Evolutionary conservation across 192 early-diverging fungal genomes (phyloP).

Genomic region (Coemansia sp.): DNA sequence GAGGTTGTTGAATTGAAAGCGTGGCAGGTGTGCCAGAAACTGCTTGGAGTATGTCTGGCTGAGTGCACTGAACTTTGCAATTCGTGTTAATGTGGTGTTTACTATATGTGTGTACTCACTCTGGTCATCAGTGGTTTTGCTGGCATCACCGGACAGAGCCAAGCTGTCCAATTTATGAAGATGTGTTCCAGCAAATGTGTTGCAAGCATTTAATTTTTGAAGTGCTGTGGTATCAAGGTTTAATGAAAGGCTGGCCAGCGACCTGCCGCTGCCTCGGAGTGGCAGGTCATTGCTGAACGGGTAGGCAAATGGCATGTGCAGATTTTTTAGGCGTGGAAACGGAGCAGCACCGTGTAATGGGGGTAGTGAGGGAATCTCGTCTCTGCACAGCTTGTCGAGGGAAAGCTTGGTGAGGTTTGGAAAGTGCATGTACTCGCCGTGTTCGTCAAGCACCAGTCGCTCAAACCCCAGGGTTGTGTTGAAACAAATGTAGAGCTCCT

Average conservation of each 20-base stretch:
- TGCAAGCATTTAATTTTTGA: neutral
- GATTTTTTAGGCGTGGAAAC: neutral
- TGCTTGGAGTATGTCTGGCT: neutral
- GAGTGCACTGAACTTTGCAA: neutral
- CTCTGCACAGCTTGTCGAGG: neutral
- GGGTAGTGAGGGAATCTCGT: neutral
- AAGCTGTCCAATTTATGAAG: neutral
- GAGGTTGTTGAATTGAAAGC: neutral
- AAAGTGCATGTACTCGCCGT: neutral
- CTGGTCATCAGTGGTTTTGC: no score
- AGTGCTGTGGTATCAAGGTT: neutral
- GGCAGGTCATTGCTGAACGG: slow-evolving; percentile 6
- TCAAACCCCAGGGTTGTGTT: neutral
- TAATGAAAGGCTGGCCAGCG: no score
- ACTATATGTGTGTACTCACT: neutral
- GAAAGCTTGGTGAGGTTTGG: neutral
- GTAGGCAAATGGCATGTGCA: neutral
- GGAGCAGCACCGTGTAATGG: neutral
- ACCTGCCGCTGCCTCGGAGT: slow-evolving; percentile 2
- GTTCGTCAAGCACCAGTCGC: neutral
- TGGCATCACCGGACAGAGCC: neutral
- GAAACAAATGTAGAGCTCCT: neutral
- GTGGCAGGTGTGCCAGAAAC: neutral
- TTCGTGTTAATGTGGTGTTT: neutral
- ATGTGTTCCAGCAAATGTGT: neutral